phyloP scores from a whole-genome alignment of 2,329 filamentous ascomycete genomes.

The Incumbomyces delicatus region DNA sequence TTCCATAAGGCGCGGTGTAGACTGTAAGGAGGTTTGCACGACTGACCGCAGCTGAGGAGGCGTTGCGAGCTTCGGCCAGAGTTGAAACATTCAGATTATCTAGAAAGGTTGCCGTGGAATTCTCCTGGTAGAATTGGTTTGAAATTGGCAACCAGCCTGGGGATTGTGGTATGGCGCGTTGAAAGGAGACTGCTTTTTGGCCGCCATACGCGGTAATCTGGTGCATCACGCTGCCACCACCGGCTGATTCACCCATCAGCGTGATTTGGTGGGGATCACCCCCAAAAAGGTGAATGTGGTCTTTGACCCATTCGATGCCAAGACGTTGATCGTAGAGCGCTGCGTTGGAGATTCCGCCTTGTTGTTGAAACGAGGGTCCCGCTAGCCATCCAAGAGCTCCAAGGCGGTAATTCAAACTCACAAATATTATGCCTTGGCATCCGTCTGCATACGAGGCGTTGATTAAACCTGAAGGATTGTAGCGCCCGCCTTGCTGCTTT shows the following conservation, averaged over 20 bases:
- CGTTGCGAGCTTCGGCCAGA: slow-evolving; percentile 34
- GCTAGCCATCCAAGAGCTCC: slow-evolving; percentile 41
- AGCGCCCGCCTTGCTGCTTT: slow-evolving; percentile 25
- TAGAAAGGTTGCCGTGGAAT: slow-evolving; percentile 31
- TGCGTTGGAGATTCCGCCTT: slow-evolving; percentile 39
- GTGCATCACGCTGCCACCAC: slow-evolving; percentile 45
- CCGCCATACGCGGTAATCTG: slow-evolving; percentile 47
- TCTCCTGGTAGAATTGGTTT: slow-evolving; percentile 29
- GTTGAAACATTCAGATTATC: slow-evolving; percentile 33
- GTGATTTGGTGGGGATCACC: slow-evolving; percentile 43
- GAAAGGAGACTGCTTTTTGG: slow-evolving; percentile 23
- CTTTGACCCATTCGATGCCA: slow-evolving; percentile 46
- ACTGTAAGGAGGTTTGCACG: slow-evolving; percentile 37
- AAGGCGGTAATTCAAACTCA: slow-evolving; percentile 40
- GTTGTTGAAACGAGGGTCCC: slow-evolving; percentile 32
- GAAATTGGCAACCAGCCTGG: slow-evolving; percentile 30
- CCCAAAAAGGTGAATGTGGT: slow-evolving; percentile 46
- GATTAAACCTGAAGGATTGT: slow-evolving; percentile 32
- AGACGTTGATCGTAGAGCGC: slow-evolving; percentile 46
- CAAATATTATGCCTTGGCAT: slow-evolving; percentile 35
- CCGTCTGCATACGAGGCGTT: slow-evolving; percentile 31
- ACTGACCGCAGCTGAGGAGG: slow-evolving; percentile 32
- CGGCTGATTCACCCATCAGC: slow-evolving; percentile 43
- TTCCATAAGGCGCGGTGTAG: slow-evolving; percentile 28
- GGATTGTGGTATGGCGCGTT: slow-evolving; percentile 37